Evolutionary conservation across 352 stramenopile species (phyloP).

Genomic region (Pythium chondricola): DNA sequence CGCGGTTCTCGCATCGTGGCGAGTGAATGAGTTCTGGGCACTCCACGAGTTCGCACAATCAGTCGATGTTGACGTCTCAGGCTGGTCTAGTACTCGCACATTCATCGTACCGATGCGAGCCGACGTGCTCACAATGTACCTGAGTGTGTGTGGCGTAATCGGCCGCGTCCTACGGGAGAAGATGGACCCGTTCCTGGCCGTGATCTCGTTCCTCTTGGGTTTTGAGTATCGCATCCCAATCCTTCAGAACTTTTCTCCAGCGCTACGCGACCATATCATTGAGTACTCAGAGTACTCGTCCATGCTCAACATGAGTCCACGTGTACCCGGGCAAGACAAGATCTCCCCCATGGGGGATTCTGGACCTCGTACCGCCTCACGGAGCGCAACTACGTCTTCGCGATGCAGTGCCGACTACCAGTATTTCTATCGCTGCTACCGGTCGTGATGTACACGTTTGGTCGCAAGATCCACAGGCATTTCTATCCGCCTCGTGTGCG

Average conservation of each 20-base stretch:
- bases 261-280: neutral
- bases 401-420: neutral
- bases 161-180: slow-evolving; percentile 14
- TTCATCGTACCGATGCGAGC: slow-evolving; percentile 13
- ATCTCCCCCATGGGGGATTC: slow-evolving; percentile 22
- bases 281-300: slow-evolving; percentile 1
- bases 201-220: slow-evolving; percentile 12
- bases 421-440: slow-evolving; percentile 8
- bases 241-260: neutral
- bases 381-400: neutral
- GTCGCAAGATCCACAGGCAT: slow-evolving; percentile 8
- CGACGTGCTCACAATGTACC: slow-evolving; percentile 23
- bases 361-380: slow-evolving; percentile 9
- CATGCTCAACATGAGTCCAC: neutral
- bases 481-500: slow-evolving; percentile 13
- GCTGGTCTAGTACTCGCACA: too few relatives aligned
- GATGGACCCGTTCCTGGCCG: slow-evolving; percentile 19
- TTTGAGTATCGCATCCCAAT: slow-evolving; percentile 13
- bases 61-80: neutral
- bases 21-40: slow-evolving; percentile 17
- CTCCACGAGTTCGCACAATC: slow-evolving; percentile 9
- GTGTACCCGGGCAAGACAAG: slow-evolving; percentile 4
- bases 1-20: slow-evolving; percentile 10
- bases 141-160: slow-evolving; percentile 13
- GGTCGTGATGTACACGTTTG: slow-evolving; percentile 13